Conservation (phyloP, 1,139 yeast genomes). For the Pichia cactophila region DNA sequence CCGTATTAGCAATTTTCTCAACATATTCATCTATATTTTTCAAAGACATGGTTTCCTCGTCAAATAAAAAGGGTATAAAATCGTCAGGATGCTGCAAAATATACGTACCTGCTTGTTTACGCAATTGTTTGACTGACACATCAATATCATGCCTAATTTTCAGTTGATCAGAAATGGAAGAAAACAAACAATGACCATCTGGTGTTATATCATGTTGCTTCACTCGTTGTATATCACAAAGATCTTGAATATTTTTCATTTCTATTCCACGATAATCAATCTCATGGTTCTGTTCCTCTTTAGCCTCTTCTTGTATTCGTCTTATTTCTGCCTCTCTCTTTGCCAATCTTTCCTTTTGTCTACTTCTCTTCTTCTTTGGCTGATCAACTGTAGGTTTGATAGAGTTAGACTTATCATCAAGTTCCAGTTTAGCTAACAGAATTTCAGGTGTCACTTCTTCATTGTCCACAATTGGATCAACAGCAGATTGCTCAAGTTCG, state of each 20-base stretch:
- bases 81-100: slow-evolving; percentile 59
- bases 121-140: slow-evolving; percentile 43
- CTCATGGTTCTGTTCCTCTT: slow-evolving; percentile 54
- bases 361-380: slow-evolving; percentile 48
- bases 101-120: slow-evolving; percentile 59
- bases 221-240: slow-evolving; percentile 44
- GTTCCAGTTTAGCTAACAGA: slow-evolving; percentile 48
- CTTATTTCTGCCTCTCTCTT: slow-evolving; percentile 66
- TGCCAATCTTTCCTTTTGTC: slow-evolving; percentile 79
- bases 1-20: slow-evolving; percentile 56
- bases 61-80: slow-evolving; percentile 75
- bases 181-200: slow-evolving; percentile 92
- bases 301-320: slow-evolving; percentile 59
- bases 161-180: slow-evolving; percentile 77
- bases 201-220: slow-evolving; percentile 64
- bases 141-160: slow-evolving; percentile 39
- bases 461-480: slow-evolving; percentile 27
- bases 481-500: slow-evolving; percentile 13
- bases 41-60: slow-evolving; percentile 58
- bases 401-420: slow-evolving; percentile 18
- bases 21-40: slow-evolving; percentile 66
- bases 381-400: neutral
- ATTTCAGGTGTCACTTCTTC: slow-evolving; percentile 58
- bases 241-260: slow-evolving; percentile 49
- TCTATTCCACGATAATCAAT: slow-evolving; percentile 70